Evolutionary conservation across 805 yeast genomes (phyloP).

Genomic region (Barnettozyma vustinii): DNA sequence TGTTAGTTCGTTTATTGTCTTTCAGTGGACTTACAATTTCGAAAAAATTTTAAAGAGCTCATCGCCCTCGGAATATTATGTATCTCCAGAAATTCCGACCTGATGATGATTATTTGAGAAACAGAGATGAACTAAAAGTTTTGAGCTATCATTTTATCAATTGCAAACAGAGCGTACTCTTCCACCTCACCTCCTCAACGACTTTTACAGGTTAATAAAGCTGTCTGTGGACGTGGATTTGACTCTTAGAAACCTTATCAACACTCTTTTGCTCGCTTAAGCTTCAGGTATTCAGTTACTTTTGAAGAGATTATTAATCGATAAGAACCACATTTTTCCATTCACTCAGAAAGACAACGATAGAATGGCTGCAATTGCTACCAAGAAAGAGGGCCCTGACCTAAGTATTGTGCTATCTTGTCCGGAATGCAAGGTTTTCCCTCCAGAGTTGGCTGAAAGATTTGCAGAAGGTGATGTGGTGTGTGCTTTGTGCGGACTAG

Average conservation of each 20-base stretch:
- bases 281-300: conserved; percentile 7
- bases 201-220: too few species aligned
- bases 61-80: conserved; percentile 1
- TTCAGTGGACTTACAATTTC: too few species aligned
- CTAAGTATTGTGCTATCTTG: conserved; percentile 85
- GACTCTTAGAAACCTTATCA: neutral
- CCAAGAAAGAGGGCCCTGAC: conserved; percentile 56
- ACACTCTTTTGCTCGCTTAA: neutral
- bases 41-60: neutral
- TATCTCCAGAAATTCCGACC: neutral
- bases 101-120: neutral
- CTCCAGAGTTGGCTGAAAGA: conserved; percentile 92
- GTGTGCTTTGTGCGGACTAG: conserved; percentile 96
- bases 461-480: conserved; percentile 97
- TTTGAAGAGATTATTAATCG: neutral
- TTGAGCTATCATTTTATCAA: neutral
- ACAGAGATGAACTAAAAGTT: too few species aligned
- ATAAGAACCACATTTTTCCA: neutral
- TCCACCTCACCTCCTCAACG: neutral
- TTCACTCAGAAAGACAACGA: conserved; percentile 1
- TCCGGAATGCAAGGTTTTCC: conserved; percentile 93
- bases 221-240: neutral
- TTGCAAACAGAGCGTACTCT: neutral
- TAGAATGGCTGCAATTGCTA: conserved; percentile 8
- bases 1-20: too few species aligned